A percentile compares a stretch with the other conserved stretches of the same genome.
These are phyloP conservation scores for Serendipita sp. DNA, from an alignment of 1,284 basidiomycete genomes.

Conservation along the genomic window DNA sequence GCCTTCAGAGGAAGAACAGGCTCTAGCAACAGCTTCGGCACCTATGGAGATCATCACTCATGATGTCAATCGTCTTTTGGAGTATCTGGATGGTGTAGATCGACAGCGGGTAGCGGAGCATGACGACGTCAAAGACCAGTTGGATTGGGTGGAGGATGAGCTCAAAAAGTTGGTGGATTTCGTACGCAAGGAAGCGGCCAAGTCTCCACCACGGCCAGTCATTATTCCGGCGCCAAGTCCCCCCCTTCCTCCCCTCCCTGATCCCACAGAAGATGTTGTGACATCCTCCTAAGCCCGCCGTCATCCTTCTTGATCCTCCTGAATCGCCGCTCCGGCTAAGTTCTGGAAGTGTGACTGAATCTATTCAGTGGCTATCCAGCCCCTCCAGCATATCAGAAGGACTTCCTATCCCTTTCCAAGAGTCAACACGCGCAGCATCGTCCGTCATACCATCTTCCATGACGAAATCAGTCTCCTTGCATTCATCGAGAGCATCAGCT, in stretches of 20 bases:
- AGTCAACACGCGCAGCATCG: background rate
- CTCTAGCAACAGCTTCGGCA: constrained; percentile 15
- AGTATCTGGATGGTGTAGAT: constrained; percentile 50
- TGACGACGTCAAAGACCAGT: constrained; percentile 42
- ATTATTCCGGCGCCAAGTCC: background rate
- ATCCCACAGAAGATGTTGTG: background rate
- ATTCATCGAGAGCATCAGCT: background rate
- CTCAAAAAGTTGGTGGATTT: constrained; percentile 33
- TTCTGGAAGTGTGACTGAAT: constrained; percentile 4
- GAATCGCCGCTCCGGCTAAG: background rate
- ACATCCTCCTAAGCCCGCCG: background rate
- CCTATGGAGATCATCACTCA: constrained; percentile 35
- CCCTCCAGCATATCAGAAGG: background rate
- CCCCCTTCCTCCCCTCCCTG: background rate
- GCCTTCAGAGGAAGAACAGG: background rate
- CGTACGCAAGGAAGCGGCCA: background rate
- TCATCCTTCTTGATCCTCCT: constrained; percentile 1
- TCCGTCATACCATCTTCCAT: background rate
- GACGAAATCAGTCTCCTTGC: background rate
- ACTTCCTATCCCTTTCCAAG: background rate
- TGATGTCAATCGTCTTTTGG: constrained; percentile 53
- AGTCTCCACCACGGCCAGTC: background rate
- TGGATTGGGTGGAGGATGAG: constrained; percentile 47
- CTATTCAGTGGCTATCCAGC: background rate
- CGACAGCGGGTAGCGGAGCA: constrained; percentile 42